A percentile compares a stretch with the other conserved stretches of the same genome.
Conservation (phyloP, 139 green algal genomes). For the Picocystis salinarum region DNA sequence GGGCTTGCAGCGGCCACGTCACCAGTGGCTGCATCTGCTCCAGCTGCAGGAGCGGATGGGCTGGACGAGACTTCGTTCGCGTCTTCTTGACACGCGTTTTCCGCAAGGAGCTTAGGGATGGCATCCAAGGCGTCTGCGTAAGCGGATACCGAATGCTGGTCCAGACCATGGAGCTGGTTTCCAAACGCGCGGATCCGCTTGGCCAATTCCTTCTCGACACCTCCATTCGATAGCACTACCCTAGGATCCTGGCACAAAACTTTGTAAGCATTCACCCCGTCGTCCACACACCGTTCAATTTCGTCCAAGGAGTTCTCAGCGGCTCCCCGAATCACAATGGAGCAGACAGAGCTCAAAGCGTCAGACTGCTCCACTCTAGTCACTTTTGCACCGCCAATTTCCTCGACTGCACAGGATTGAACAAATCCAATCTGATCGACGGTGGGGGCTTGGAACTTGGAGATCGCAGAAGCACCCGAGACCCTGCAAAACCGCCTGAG, state of each 20-base stretch:
- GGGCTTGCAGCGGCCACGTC: no score
- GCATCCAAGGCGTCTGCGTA: conserved; percentile 81
- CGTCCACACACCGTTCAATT: conserved; percentile 85
- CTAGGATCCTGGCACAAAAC: conserved; percentile 57
- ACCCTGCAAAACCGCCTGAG: conserved; percentile 80
- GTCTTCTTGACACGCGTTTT: conserved; percentile 66
- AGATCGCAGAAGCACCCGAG: conserved; percentile 42
- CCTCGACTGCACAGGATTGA: conserved; percentile 33
- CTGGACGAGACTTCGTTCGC: conserved; percentile 58
- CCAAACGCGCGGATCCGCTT: conserved; percentile 24
- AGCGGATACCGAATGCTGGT: conserved; percentile 10
- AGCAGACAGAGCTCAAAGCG: conserved; percentile 37
- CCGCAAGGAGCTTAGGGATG: conserved; percentile 71
- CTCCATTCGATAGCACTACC: conserved; percentile 60
- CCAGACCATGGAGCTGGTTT: neutral
- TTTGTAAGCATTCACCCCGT: conserved; percentile 93
- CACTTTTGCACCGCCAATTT: conserved; percentile 58
- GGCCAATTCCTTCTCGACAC: conserved; percentile 72
- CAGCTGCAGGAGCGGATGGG: no score
- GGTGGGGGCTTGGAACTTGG: conserved; percentile 37
- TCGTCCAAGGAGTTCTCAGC: conserved; percentile 85
- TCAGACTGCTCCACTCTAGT: conserved; percentile 33
- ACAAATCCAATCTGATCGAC: conserved; percentile 64
- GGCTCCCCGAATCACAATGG: conserved; percentile 73
- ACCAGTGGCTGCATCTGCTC: no score